Percentiles rank a stretch among this genome's conserved stretches.
phyloP scores from a whole-genome alignment of 176 grass and related monocot species.

The Canna indica region DNA sequence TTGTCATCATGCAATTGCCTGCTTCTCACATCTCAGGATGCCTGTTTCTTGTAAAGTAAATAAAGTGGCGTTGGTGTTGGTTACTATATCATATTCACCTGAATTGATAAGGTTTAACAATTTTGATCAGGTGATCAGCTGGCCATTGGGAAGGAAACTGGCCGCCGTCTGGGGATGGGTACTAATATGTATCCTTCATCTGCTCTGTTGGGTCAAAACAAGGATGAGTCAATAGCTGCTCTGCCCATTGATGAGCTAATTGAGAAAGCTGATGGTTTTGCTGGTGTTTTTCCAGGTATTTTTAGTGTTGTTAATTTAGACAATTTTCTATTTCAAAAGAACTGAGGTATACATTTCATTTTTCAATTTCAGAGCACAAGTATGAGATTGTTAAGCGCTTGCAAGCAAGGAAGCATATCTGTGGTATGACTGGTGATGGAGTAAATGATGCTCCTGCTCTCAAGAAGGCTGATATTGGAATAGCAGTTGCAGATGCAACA shows the following conservation, averaged over 20 bases:
- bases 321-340: neutral
- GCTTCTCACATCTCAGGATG: too few species aligned
- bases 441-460: conserved; percentile 89
- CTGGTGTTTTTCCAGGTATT: conserved; percentile 85
- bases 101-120: neutral
- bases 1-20: too few species aligned
- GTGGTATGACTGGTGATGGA: conserved; percentile 91
- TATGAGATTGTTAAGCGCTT: conserved; percentile 88
- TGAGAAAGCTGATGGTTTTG: conserved; percentile 91
- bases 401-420: conserved; percentile 86
- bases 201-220: conserved; percentile 67
- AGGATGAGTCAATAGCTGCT: conserved; percentile 61
- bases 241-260: conserved; percentile 85
- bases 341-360: neutral
- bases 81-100: conserved; percentile 1
- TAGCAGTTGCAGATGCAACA: conserved; percentile 78
- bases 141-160: conserved; percentile 88
- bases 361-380: conserved; percentile 62
- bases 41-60: too few species aligned
- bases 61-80: too few species aligned
- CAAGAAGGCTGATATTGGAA: conserved; percentile 93
- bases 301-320: neutral
- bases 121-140: conserved; percentile 63
- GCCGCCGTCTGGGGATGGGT: conserved; percentile 79
- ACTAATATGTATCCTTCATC: conserved; percentile 96